phyloP scores from a whole-genome alignment of 148 eudicot genomes.

The Chenopodium album region DNA sequence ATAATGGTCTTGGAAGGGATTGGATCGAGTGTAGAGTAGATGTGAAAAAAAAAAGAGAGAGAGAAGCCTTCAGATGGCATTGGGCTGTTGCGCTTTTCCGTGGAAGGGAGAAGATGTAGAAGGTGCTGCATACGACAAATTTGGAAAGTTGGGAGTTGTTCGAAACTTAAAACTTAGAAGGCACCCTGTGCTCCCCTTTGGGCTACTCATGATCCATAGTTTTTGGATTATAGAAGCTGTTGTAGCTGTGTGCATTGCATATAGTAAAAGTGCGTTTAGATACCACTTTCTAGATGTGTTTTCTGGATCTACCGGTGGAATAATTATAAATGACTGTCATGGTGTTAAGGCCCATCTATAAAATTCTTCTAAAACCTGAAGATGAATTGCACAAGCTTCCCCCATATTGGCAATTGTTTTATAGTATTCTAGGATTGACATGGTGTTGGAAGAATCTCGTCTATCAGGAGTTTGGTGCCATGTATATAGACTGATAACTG shows the following conservation, averaged over 20 bases:
- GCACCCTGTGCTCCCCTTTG: background rate
- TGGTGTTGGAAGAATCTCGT: background rate
- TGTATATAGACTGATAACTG: background rate
- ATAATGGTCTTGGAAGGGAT: background rate
- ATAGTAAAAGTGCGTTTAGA: too few species aligned
- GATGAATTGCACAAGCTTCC: background rate
- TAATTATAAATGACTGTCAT: background rate
- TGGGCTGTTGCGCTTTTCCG: background rate
- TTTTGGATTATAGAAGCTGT: background rate
- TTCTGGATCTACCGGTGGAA: background rate
- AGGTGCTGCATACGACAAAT: background rate
- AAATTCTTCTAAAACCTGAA: background rate
- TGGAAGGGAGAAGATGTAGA: too few species aligned
- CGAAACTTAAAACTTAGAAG: background rate
- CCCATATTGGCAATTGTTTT: background rate
- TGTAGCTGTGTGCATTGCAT: background rate
- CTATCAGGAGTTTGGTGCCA: background rate
- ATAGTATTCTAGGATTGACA: background rate
- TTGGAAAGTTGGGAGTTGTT: background rate
- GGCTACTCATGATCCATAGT: background rate
- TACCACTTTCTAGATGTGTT: too few species aligned
- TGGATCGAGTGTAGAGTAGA: background rate
- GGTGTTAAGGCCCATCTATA: background rate
- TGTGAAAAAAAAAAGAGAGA: background rate
- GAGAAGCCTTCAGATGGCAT: background rate